These are phyloP conservation scores for Euphorbia pulcherrima DNA, from an alignment of 345 rosid species.

Conservation along the genomic window DNA sequence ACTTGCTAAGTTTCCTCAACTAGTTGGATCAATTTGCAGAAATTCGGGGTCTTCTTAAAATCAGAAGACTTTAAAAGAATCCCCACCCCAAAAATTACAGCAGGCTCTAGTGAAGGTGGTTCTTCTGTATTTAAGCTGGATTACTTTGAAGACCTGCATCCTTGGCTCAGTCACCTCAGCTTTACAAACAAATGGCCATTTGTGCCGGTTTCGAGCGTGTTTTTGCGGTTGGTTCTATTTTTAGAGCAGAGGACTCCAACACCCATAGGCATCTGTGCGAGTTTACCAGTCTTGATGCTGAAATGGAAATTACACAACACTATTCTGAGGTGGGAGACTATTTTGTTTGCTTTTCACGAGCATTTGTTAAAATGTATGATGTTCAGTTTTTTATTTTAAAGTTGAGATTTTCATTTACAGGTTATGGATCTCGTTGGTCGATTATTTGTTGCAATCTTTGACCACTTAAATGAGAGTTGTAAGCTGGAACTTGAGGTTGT, in stretches of 20 bases:
- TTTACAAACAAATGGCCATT: conserved; percentile 85
- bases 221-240: conserved; percentile 81
- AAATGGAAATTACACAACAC: conserved; percentile 74
- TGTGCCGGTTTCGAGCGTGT: conserved; percentile 75
- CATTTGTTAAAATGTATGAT: background rate
- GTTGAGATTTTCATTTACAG: conserved; percentile 31
- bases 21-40: conserved; percentile 33
- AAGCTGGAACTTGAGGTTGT: conserved; percentile 72
- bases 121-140: conserved; percentile 85
- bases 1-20: background rate
- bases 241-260: conserved; percentile 83
- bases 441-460: conserved; percentile 64
- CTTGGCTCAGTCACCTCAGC: conserved; percentile 92
- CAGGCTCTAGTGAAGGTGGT: conserved; percentile 93
- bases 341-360: background rate
- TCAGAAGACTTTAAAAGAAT: conserved; percentile 61
- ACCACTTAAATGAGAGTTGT: conserved; percentile 56
- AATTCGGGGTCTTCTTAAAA: conserved; percentile 55
- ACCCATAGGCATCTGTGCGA: conserved; percentile 91
- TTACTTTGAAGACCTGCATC: conserved; percentile 86
- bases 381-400: conserved; percentile 7
- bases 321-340: conserved; percentile 59
- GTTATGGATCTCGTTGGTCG: conserved; percentile 73
- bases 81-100: conserved; percentile 81
- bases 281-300: conserved; percentile 80